These are phyloP conservation scores for Tricladium varicosporioides DNA, from an alignment of 2,329 filamentous ascomycete genomes.

Conservation along the genomic window DNA sequence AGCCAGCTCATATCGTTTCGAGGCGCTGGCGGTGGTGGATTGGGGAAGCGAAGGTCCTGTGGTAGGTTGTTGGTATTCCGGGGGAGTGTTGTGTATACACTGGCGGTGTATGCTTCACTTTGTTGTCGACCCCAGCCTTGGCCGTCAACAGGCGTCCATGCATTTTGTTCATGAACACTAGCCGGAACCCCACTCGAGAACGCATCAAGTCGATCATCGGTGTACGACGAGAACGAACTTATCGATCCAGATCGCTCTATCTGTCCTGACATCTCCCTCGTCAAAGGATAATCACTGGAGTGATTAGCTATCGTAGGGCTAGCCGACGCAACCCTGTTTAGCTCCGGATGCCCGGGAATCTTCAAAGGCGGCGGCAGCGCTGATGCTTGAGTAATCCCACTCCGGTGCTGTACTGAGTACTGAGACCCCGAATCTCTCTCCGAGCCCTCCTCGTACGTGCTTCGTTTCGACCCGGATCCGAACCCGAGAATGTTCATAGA, in stretches of 20 bases:
- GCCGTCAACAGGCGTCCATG: slow-evolving; percentile 30
- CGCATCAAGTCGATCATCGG: slow-evolving; percentile 38
- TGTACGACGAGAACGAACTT: slow-evolving; percentile 29
- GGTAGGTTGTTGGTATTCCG: slow-evolving; percentile 29
- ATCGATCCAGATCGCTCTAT: slow-evolving; percentile 56
- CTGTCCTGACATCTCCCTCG: slow-evolving; percentile 58
- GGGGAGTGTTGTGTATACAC: slow-evolving; percentile 44
- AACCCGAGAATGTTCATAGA: slow-evolving; percentile 64
- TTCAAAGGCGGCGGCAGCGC: slow-evolving; percentile 67
- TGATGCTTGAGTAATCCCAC: slow-evolving; percentile 62
- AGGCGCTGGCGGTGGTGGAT: slow-evolving; percentile 8
- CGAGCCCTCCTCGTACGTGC: slow-evolving; percentile 48
- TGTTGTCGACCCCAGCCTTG: slow-evolving; percentile 50
- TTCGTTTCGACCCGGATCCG: slow-evolving; percentile 39
- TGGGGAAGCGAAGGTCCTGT: slow-evolving; percentile 16
- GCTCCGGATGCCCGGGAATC: slow-evolving; percentile 52
- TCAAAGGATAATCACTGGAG: slow-evolving; percentile 45
- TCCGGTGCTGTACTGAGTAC: slow-evolving; percentile 46
- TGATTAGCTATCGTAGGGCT: slow-evolving; percentile 66
- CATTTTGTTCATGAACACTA: slow-evolving; percentile 42
- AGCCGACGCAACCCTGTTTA: slow-evolving; percentile 64
- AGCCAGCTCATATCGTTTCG: slow-evolving; percentile 73
- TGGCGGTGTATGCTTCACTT: slow-evolving; percentile 38
- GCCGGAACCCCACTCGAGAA: slow-evolving; percentile 67
- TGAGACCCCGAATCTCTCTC: slow-evolving; percentile 46